These are phyloP conservation scores for Phoenix dactylifera DNA, from an alignment of 176 grass and related monocot genomes.

Conservation along the genomic window DNA sequence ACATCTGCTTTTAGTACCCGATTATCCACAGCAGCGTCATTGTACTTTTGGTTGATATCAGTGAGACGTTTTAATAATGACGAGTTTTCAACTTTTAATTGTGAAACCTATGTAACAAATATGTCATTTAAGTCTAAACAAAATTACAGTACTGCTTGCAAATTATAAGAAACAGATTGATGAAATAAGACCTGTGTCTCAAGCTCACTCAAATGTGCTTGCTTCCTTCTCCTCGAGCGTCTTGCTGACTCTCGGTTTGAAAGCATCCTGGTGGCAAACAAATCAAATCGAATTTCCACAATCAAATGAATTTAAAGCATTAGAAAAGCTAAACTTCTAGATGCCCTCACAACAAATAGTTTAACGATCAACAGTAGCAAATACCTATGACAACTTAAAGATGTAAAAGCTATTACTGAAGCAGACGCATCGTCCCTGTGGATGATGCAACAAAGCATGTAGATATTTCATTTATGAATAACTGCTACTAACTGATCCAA, in stretches of 20 bases:
- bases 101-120: slow-evolving; percentile 32
- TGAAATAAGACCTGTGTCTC: slow-evolving; percentile 49
- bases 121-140: too few species aligned
- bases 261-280: slow-evolving; percentile 41
- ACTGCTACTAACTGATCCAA: too few species aligned
- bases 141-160: too few species aligned
- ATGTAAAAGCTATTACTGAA: too few species aligned
- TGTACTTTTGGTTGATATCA: slow-evolving; percentile 71
- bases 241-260: slow-evolving; percentile 93
- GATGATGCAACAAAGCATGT: too few species aligned
- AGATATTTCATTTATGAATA: too few species aligned
- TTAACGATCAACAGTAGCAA: too few species aligned
- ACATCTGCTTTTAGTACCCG: slow-evolving; percentile 65
- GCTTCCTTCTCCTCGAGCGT: slow-evolving; percentile 83
- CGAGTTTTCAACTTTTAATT: slow-evolving; percentile 65
- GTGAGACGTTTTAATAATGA: slow-evolving; percentile 48
- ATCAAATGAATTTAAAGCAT: too few species aligned
- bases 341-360: too few species aligned
- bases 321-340: too few species aligned
- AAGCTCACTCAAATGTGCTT: slow-evolving; percentile 60
- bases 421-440: too few species aligned
- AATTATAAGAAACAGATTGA: background rate
- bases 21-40: slow-evolving; percentile 44
- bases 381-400: too few species aligned
- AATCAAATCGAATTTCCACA: background rate